Percentiles rank a stretch among this genome's conserved stretches.
Conservation (phyloP, 2,329 filamentous ascomycete species). For the Aspergillus fructus region DNA sequence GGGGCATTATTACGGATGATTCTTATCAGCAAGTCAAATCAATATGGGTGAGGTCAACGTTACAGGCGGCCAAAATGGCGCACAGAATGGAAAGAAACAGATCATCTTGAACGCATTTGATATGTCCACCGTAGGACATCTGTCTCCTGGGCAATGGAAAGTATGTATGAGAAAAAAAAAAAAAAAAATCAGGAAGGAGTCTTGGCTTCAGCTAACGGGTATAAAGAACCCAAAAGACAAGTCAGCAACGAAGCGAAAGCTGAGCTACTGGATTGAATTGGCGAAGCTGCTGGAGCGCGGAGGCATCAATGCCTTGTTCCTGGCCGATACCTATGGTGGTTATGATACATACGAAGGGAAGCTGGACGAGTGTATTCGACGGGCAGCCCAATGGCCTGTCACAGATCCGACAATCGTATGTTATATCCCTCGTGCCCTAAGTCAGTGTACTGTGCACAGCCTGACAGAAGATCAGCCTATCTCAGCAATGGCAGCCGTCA, state of each 20-base stretch:
- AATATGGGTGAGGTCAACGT: slow-evolving; percentile 21
- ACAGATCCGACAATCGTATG: slow-evolving; percentile 63
- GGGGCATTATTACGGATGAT: neutral
- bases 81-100: slow-evolving; percentile 47
- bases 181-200: too few species aligned
- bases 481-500: slow-evolving; percentile 65
- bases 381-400: slow-evolving; percentile 65
- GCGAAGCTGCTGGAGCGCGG: slow-evolving; percentile 63
- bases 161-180: slow-evolving; percentile 31
- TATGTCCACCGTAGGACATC: slow-evolving; percentile 64
- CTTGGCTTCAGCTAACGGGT: neutral
- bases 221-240: slow-evolving; percentile 59
- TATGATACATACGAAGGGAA: slow-evolving; percentile 63
- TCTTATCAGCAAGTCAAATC: neutral
- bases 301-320: slow-evolving; percentile 63
- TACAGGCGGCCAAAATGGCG: slow-evolving; percentile 20
- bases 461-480: slow-evolving; percentile 50
- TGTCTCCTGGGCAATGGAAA: slow-evolving; percentile 68
- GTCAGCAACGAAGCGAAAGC: slow-evolving; percentile 59
- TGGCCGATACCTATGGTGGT: slow-evolving; percentile 65
- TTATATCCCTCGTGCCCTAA: slow-evolving; percentile 6
- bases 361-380: slow-evolving; percentile 60
- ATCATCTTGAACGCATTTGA: slow-evolving; percentile 66
- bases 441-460: too few species aligned
- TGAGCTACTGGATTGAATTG: slow-evolving; percentile 64